Percentiles rank a stretch among this genome's conserved stretches.
These are phyloP conservation scores for Dichotomopilus funicola DNA, from an alignment of 2,329 filamentous ascomycete species.

Conservation along the genomic window DNA sequence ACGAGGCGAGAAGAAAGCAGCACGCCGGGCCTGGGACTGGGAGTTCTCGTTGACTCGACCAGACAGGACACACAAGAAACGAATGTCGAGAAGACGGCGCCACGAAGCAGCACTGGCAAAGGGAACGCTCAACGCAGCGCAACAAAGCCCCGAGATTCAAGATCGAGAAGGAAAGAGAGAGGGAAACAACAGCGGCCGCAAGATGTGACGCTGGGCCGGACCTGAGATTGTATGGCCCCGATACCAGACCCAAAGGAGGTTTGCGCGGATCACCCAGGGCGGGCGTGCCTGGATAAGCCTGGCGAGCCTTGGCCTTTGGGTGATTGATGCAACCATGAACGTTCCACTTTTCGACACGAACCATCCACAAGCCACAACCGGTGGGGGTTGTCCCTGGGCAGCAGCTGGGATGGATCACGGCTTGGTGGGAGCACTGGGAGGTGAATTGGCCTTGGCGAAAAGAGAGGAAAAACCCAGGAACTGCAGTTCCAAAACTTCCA, in stretches of 20 bases:
- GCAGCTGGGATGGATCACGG: neutral
- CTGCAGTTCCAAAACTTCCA: no score
- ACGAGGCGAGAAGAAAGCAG: neutral
- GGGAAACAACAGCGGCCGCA: neutral
- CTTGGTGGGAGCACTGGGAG: neutral
- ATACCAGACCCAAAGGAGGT: constrained; percentile 5
- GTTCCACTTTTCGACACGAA: constrained; percentile 15
- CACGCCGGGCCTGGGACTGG: neutral
- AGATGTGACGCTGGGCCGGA: neutral
- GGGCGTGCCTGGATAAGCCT: neutral
- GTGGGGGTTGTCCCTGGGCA: neutral
- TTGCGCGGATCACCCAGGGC: constrained; percentile 7
- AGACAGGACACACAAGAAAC: constrained; percentile 1
- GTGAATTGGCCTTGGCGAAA: constrained; percentile 2
- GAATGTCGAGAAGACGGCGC: neutral
- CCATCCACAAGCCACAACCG: constrained; percentile 7
- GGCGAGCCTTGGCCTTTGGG: no score
- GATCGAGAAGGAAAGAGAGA: constrained; percentile 6
- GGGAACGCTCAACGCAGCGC: neutral
- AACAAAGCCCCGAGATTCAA: constrained; percentile 4
- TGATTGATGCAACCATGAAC: neutral
- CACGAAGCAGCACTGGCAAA: neutral
- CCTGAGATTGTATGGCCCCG: constrained; percentile 9
- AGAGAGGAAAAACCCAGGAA: neutral
- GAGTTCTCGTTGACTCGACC: neutral